Base-by-base conservation (phyloP, 2,329 filamentous ascomycete species). In the Paradendryphiella salina region DNA sequence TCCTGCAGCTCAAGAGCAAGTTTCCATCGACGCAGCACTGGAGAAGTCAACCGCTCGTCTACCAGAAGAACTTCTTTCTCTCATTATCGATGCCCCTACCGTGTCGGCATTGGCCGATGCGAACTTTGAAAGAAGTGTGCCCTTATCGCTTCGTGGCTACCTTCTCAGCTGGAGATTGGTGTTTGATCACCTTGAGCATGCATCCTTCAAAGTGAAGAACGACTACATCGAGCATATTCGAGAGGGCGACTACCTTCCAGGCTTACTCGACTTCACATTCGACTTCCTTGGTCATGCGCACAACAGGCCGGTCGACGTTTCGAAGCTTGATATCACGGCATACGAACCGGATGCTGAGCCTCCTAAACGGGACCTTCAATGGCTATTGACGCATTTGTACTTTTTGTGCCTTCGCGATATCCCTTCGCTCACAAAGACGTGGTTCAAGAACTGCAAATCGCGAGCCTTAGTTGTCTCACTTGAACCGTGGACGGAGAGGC, bases 111-210 rank as follows among this genome's bases (percentile, higher is more conserved):
- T 90, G 37, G 79, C 82, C 0, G 84, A 88, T 38, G 82, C 86
- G 7, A 77, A 81, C 29, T 84, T 91, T 17, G 80, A 85, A 4
- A 78, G 82, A 13, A 76, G 69, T 28, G 88, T 92, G 62, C 90
- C 90, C 9, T 76, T 84, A 0, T 68, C 82, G 0, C 78, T 96
- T 39, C 84, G 90, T 44, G 85, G 86, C 8, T 99, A 96, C 65
- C 79, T 99, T 2, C 78, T 96, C 21, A 88, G 90, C 9, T 99
- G 94, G 94, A 84, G 89, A 57, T 79, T 97, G 1, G 81, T 96
- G 0, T 97, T 96, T 67, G 90, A 96, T 61, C 87, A 93, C 36
- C 95, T 93, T 67, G 78, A 80, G 14, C 84, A 85, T 15, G 85
- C 91, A 10, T 90, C 92, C 0, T 87, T 89, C 71, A 90, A 90